Base-by-base conservation (phyloP, 768 basidiomycete species). In the Mrakia frigida region DNA sequence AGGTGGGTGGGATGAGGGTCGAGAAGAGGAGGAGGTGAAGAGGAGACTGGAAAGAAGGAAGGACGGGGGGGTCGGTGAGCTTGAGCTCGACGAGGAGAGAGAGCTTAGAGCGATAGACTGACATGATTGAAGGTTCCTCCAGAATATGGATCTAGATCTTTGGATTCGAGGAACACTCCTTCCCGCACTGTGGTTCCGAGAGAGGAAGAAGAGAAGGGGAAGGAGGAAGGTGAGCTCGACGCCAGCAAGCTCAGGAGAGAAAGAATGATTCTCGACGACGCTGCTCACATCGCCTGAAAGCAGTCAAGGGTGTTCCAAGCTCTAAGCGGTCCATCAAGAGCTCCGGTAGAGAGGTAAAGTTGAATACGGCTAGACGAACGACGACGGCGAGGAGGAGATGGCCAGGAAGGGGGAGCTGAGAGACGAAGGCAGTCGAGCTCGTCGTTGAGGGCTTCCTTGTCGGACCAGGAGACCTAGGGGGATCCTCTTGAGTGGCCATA, bases 71-170 rank as follows among this genome's bases (percentile, higher is more conserved):
- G 73, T 60, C 18, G n/a, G 33, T 52, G 13, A 65, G 18, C 18
- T 70, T 69, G 7, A 50, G 53, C 41, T 33, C 78, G 76, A 74
- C 35, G 37, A 72, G 77, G 53, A 43, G 59, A 56, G 28, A n/a
- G 46, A 18, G 46, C 50, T 39, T 50, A 6, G 71, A 53, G 16
- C 16, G 28, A 39, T 28, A 13, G 11, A 79, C 91, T 77, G 84
- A 95, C 94, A 83, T 96, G 94, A 81, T 90, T 88, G 81, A 96
- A 93, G 14, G 89, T 84, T 7, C 92, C 92, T 56, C 93, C 94
- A 75, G 90, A 87, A 80, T 97, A 98, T 41, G 94, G 94, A 81
- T 94, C 88, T 33, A 92, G 85, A n/a, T 88, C 89, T 84, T 91
- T 85, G 59, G 87, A 85, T 78, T 90, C 90, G 23, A 98, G 87